These are phyloP conservation scores for Lactarius sanguifluus DNA, from an alignment of 768 basidiomycete species.

Conservation along the genomic window DNA sequence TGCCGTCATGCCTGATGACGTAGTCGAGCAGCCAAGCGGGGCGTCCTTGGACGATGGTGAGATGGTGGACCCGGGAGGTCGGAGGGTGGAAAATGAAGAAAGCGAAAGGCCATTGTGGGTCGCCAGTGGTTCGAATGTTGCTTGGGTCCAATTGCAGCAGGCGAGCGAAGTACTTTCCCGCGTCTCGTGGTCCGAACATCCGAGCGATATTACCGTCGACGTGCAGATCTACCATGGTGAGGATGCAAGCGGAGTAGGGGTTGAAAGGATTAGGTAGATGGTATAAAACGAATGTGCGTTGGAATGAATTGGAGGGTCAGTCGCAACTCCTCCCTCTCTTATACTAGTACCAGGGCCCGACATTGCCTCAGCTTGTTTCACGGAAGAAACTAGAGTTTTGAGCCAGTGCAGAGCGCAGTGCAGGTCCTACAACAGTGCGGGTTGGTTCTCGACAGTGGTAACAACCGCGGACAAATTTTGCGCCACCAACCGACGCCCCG, in stretches of 20 bases:
- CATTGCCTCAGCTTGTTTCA: not conserved
- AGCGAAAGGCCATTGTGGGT: constrained; percentile 1
- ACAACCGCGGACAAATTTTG: not conserved
- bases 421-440: constrained; percentile 4
- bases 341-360: not conserved
- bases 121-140: not conserved
- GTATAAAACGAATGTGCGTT: not conserved
- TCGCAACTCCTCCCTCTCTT: not conserved
- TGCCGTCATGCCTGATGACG: not conserved
- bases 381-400: not conserved
- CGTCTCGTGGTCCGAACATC: constrained; percentile 9
- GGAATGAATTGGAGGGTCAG: not conserved
- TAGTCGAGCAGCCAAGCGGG: constrained; percentile 15
- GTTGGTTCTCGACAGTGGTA: not conserved
- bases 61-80: not conserved
- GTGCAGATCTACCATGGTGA: constrained; percentile 1
- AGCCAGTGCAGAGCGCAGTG: not conserved
- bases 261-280: not conserved
- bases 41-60: not conserved
- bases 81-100: constrained; percentile 6
- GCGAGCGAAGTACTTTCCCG: not conserved
- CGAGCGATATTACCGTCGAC: constrained; percentile 15
- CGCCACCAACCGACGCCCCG: not conserved
- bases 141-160: not conserved
- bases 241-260: not conserved